Percentiles rank a stretch among this genome's conserved stretches.
Evolutionary conservation across 2,329 filamentous ascomycete species (phyloP).

Genomic region (Fusarium buxicola): DNA sequence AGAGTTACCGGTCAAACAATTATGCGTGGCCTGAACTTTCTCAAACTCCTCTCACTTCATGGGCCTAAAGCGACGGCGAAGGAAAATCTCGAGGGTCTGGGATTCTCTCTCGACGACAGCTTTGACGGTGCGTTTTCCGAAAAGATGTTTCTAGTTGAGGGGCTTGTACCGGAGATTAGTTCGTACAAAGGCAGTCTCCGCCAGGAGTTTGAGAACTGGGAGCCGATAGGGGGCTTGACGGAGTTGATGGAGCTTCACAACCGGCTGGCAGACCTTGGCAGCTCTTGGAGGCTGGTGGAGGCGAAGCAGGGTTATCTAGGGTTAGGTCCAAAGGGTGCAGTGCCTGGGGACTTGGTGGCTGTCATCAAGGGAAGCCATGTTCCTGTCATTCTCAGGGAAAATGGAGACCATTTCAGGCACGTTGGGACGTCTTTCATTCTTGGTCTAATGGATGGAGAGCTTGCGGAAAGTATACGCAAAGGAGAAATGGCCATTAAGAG

Average conservation of each 20-base stretch:
- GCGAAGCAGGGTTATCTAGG: neutral
- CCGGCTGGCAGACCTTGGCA: neutral
- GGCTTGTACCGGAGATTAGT: neutral
- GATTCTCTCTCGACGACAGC: neutral
- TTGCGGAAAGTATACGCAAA: neutral
- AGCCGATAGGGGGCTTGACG: neutral
- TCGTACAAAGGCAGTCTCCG: neutral
- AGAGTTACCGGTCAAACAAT: constrained; percentile 1
- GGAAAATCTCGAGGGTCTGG: neutral
- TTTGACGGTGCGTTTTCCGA: neutral
- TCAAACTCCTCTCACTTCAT: neutral
- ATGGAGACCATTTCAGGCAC: neutral
- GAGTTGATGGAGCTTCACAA: neutral
- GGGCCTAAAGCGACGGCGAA: neutral
- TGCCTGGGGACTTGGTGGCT: neutral
- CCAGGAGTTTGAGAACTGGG: neutral
- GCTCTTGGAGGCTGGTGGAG: neutral
- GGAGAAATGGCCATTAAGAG: neutral
- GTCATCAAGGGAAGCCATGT: neutral
- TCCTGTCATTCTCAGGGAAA: neutral
- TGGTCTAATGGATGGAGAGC: neutral
- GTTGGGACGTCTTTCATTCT: neutral
- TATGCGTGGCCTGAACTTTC: constrained; percentile 4
- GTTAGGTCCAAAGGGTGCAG: neutral
- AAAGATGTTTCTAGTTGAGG: neutral